Evolutionary conservation across 208 protist species (phyloP), one percentile per base, ranked within the genome.

Genomic region (Endotrypanum monterogeii): DNA sequence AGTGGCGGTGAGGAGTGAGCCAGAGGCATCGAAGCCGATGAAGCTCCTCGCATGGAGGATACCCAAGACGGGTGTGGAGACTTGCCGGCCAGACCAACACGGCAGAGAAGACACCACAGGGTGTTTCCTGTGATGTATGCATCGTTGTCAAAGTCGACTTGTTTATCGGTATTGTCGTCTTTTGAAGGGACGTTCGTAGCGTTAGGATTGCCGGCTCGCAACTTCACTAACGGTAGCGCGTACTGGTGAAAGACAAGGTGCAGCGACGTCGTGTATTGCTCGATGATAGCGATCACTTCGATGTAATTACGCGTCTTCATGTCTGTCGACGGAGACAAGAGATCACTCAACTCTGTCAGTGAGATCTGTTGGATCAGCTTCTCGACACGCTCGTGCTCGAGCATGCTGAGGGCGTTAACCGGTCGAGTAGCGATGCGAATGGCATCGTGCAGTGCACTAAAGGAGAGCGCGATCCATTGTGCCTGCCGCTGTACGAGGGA

Each of bases 401-500:
- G 68, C 6, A 85, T 48, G 18, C 87, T 80, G 50, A 89, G 80
- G 55, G 82, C 55, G 65, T 37, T n/a, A 8, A 52, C 67, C 7
- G 65, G 30, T 14, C 68, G 58, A 8, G 72, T 80, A 16, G 79
- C 82, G 8, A 88, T 60, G 25, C 78, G 76, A 35, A 94, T 37
- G 8, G 91, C 86, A 14, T 63, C 51, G 81, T 96, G 89, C 70
- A 94, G 41, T 41, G 91, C 91, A 72, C 83, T 92, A 74, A 96
- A 81, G 51, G 91, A 92, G 11, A 80, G 76, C 3, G 82, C 87
- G 66, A 96, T 89, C 89, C 91, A 96, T 66, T 71, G 63, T 41
- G 81, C 85, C 78, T 96, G 91, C 25, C 80, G 83, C 11, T 73
- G 73, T 48, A 94, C 88, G 1, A 77, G 78, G 20, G 51, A 23